These are phyloP conservation scores for Thermoascus crustaceus DNA, from an alignment of 2,329 filamentous ascomycete species.

Conservation along the genomic window DNA sequence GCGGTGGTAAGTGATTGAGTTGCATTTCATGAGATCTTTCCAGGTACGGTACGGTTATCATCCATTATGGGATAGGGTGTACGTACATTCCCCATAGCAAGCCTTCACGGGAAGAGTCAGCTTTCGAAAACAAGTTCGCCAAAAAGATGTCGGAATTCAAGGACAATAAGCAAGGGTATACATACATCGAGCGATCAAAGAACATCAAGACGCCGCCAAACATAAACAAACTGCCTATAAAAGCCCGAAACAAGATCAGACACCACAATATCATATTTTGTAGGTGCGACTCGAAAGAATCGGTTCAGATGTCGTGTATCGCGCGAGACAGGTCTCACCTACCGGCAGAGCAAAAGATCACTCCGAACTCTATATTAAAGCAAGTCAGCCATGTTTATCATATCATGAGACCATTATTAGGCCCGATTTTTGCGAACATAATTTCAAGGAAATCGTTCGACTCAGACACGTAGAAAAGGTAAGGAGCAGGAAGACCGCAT, in stretches of 20 bases:
- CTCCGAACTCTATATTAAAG: constrained; percentile 69
- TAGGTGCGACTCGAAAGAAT: too few species aligned
- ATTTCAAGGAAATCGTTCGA: too few species aligned
- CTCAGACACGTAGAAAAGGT: not conserved
- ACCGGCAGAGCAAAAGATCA: constrained; percentile 97
- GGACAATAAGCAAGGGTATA: constrained; percentile 14
- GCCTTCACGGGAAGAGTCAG: too few species aligned
- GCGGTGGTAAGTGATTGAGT: constrained; percentile 6
- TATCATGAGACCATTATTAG: too few species aligned
- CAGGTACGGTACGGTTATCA: too few species aligned
- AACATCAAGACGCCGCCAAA: constrained; percentile 92
- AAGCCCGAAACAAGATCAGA: too few species aligned
- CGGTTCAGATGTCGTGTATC: constrained; percentile 3
- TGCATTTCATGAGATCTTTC: too few species aligned
- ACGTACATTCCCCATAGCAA: constrained; percentile 92
- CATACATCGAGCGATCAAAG: constrained; percentile 92
- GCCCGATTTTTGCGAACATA: not conserved
- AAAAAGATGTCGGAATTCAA: too few species aligned
- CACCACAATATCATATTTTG: too few species aligned
- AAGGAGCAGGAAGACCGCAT: too few species aligned
- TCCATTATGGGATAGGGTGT: too few species aligned
- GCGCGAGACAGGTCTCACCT: constrained; percentile 38
- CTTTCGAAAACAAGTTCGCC: too few species aligned
- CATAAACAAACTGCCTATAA: constrained; percentile 81
- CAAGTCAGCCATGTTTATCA: constrained; percentile 14